phyloP scores from a whole-genome alignment of 257 asterid species.

The Nicotiana obtusifolia region DNA sequence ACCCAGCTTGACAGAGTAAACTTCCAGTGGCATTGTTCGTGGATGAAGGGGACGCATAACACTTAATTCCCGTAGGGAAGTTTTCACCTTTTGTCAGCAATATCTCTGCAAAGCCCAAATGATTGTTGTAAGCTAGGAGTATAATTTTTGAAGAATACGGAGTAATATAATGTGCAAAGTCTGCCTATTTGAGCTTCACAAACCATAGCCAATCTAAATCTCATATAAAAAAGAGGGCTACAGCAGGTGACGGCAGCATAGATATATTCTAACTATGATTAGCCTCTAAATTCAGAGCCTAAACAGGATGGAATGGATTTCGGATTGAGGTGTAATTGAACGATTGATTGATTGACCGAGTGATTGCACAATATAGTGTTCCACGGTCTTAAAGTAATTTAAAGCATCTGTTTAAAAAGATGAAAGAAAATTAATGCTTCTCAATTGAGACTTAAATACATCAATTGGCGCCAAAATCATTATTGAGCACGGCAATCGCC shows the following conservation, averaged over 20 bases:
- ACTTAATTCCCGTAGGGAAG: conserved; percentile 25
- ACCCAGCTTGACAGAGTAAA: conserved; percentile 23
- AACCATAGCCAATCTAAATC: background rate
- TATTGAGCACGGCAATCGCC: background rate
- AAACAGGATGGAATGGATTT: background rate
- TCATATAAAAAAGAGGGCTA: background rate
- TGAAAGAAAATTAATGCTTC: no score
- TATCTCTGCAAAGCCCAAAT: conserved; percentile 32
- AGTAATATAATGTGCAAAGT: background rate
- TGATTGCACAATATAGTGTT: background rate
- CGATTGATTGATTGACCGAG: background rate
- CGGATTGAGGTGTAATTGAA: background rate
- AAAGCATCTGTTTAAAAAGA: background rate
- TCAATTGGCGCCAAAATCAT: background rate
- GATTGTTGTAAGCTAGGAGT: background rate
- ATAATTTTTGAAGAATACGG: background rate
- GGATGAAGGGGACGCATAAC: conserved; percentile 24
- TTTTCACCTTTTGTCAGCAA: conserved; percentile 28
- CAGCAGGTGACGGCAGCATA: background rate
- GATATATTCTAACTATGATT: background rate
- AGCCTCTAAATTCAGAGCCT: background rate
- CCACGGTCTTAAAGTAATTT: background rate
- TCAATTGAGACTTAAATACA: no score
- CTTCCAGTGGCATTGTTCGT: conserved; percentile 25
- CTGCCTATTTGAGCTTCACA: background rate